Conservation (phyloP, 352 stramenopile genomes). For the Thalassiosira gravida region DNA sequence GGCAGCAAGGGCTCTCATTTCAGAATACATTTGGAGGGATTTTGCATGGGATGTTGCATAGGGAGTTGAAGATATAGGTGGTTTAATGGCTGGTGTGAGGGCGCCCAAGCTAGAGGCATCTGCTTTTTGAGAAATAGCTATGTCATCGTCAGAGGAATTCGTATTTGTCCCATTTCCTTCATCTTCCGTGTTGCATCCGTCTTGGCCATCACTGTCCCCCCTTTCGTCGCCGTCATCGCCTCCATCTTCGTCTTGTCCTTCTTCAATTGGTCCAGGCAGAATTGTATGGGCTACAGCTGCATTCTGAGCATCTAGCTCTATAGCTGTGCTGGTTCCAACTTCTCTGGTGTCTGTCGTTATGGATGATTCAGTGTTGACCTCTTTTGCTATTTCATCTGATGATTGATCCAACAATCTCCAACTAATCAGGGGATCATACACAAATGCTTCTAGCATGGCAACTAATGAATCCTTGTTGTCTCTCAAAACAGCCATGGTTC, state of each 20-base stretch:
- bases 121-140: constrained; percentile 5
- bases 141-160: constrained; percentile 19
- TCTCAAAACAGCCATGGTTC: constrained; percentile 95
- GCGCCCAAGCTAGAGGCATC: constrained; percentile 33
- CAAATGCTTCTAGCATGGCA: constrained; percentile 99
- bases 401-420: constrained; percentile 94
- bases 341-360: constrained; percentile 8
- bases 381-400: constrained; percentile 59
- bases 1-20: constrained; percentile 77
- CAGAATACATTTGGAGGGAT: constrained; percentile 82
- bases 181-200: constrained; percentile 9
- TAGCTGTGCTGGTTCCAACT: constrained; percentile 18
- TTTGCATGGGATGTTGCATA: constrained; percentile 58
- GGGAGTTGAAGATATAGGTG: constrained; percentile 14
- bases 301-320: constrained; percentile 38
- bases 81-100: constrained; percentile 22
- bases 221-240: constrained; percentile 56
- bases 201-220: constrained; percentile 14
- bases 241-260: constrained; percentile 74
- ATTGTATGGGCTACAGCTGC: constrained; percentile 40
- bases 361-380: constrained; percentile 30
- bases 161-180: constrained; percentile 4
- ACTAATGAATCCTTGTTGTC: constrained; percentile 97
- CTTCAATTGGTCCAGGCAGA: constrained; percentile 69
- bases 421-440: constrained; percentile 98